Percentiles rank a stretch among this genome's conserved stretches.
Evolutionary conservation across 352 stramenopile genomes (phyloP).

Genomic region (Blastocystis hominis): DNA sequence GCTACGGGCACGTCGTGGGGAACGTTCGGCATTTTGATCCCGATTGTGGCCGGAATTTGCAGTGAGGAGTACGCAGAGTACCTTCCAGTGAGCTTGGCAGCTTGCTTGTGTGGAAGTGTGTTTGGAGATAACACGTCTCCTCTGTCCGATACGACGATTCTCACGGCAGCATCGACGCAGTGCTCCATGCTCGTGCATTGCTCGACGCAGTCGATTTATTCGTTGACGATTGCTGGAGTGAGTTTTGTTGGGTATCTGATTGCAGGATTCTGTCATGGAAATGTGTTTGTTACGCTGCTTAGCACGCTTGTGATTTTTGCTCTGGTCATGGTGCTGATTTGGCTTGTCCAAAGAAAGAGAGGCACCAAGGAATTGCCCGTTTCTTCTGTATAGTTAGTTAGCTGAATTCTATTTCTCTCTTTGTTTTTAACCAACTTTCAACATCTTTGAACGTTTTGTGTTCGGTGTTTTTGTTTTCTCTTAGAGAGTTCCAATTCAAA

Average conservation of each 20-base stretch:
- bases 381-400: neutral
- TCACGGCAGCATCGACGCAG: slow-evolving; percentile 72
- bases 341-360: neutral
- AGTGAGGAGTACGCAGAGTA: slow-evolving; percentile 71
- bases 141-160: slow-evolving; percentile 83
- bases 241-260: slow-evolving; percentile 36
- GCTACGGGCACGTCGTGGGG: slow-evolving; percentile 76
- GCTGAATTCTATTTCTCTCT: no score
- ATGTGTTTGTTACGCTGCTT: neutral
- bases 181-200: slow-evolving; percentile 65
- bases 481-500: no score
- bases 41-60: slow-evolving; percentile 72
- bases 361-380: neutral
- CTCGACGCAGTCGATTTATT: slow-evolving; percentile 66
- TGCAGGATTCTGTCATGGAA: neutral
- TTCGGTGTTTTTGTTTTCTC: no score
- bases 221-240: neutral
- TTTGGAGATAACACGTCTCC: slow-evolving; percentile 78
- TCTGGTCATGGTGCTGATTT: neutral
- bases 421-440: no score
- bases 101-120: slow-evolving; percentile 73
- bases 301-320: neutral
- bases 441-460: no score
- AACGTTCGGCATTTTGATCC: slow-evolving; percentile 83
- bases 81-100: slow-evolving; percentile 74